phyloP scores from a whole-genome alignment of 768 basidiomycete species.

The Serpula lacrymans region DNA sequence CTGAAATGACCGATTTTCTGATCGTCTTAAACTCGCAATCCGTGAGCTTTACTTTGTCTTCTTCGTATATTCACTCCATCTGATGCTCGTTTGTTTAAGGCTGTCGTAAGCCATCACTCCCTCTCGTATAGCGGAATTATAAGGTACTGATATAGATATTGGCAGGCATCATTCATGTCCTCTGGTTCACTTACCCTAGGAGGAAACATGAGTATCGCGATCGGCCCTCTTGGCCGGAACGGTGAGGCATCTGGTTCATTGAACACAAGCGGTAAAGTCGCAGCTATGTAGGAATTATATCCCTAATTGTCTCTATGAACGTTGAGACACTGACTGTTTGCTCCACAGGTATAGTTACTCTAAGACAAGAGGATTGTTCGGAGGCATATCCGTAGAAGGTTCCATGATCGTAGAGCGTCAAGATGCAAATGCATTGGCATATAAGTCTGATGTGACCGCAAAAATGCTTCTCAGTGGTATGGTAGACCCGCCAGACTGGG shows the following conservation, averaged over 20 bases:
- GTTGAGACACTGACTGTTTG: constrained; percentile 3
- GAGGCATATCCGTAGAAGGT: constrained; percentile 86
- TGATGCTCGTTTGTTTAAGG: constrained; percentile 33
- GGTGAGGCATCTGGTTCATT: constrained; percentile 88
- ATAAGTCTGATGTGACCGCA: constrained; percentile 66
- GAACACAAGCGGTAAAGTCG: constrained; percentile 80
- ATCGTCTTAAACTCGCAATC: constrained; percentile 83
- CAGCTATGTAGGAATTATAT: constrained; percentile 68
- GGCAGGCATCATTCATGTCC: constrained; percentile 90
- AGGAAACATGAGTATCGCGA: constrained; percentile 84
- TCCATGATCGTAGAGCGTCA: constrained; percentile 91
- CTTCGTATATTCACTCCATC: constrained; percentile 5
- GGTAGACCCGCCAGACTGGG: constrained; percentile 76
- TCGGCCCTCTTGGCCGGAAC: constrained; percentile 92
- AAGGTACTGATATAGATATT: constrained; percentile 17
- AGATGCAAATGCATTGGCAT: constrained; percentile 87
- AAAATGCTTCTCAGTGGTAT: constrained; percentile 79
- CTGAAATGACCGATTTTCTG: constrained; percentile 89
- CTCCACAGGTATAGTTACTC: constrained; percentile 77
- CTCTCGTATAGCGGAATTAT: constrained; percentile 1
- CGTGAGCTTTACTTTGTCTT: constrained; percentile 38
- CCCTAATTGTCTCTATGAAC: constrained; percentile 1
- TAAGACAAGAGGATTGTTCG: constrained; percentile 91
- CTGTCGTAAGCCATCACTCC: constrained; percentile 52
- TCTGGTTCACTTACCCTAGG: constrained; percentile 89